These are phyloP conservation scores for Cercophora sp. DNA, from an alignment of 495 filamentous ascomycete species.

Conservation along the genomic window DNA sequence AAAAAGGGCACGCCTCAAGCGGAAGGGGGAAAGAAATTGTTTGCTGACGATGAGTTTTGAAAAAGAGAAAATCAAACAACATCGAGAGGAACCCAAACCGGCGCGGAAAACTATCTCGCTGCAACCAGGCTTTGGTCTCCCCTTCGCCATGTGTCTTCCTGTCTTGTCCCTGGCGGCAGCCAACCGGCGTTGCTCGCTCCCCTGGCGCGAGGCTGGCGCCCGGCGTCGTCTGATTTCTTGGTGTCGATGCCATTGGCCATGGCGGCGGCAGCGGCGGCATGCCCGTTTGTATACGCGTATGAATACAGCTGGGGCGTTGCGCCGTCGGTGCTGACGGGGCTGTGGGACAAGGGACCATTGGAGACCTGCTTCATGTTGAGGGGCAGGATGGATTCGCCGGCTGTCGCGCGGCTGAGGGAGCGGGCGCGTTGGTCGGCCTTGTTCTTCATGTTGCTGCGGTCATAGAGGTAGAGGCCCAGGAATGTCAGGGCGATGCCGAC, in stretches of 20 bases:
- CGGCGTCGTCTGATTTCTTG: constrained; percentile 60
- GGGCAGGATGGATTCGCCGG: constrained; percentile 63
- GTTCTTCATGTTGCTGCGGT: constrained; percentile 80
- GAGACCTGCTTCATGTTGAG: constrained; percentile 41
- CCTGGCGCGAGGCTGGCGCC: constrained; percentile 44
- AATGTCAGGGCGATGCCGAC: constrained; percentile 86
- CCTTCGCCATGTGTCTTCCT: constrained; percentile 77
- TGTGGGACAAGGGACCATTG: constrained; percentile 31
- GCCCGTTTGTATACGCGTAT: constrained; percentile 10
- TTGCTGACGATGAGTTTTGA: too few relatives aligned
- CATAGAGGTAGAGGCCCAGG: constrained; percentile 90
- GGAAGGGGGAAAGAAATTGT: too few relatives aligned
- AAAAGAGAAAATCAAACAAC: too few relatives aligned
- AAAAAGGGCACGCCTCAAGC: too few relatives aligned
- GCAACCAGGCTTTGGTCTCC: constrained; percentile 33
- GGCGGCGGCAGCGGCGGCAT: constrained; percentile 11
- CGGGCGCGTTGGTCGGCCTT: constrained; percentile 71
- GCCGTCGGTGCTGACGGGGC: constrained; percentile 19
- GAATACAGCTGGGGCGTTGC: constrained; percentile 32
- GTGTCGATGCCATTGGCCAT: constrained; percentile 20
- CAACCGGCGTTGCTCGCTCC: constrained; percentile 58
- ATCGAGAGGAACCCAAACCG: too few relatives aligned
- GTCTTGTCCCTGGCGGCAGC: constrained; percentile 69
- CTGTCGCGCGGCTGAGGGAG: constrained; percentile 40
- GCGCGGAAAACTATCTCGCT: constrained; percentile 12